Base-by-base conservation (phyloP, 345 rosid genomes). In the Turritis glabra region DNA sequence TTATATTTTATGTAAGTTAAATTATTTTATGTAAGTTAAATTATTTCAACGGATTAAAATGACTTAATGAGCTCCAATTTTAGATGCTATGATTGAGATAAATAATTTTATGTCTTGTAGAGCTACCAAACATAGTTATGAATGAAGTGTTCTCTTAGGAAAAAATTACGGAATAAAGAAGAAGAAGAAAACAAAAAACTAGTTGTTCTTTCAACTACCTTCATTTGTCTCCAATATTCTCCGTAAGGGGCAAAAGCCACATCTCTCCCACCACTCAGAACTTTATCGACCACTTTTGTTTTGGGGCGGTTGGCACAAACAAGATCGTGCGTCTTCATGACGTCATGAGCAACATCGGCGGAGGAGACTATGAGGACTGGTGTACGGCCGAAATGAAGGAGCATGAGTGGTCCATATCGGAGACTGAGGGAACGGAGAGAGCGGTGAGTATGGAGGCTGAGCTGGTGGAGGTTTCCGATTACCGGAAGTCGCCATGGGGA, bases 151-250 rank as follows among this genome's bases (percentile, higher is more conserved):
- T 30, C 3, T 11, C 22, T 8, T 11, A 11, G 29, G 29, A 12
- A 50, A 6, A 1, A 7, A 30, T 30, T 6, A 7, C 9, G 2
- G n/a, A n/a, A n/a, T 7, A 30, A 30, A 6, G 35, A 30, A 30
- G 7, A 1, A 30, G 1, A n/a, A 35, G 14, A 38, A 38, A 12
- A 12, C 3, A 11, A 0, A 14, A 54, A 3, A 52, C 5, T n/a
- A n/a, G 11, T 15, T 54, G 37, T 7, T 33, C 8, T 18, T 59
- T 37, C 0, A 44, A 25, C 0, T 64, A 66, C 71, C 71, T 78
- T 87, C 56, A 84, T 72, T 43, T 85, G 86, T 59, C 87, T 79
- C 95, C 95, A 87, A 52, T 87, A 84, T 61, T 89, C 89, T 11
- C 89, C 87, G 12, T 87, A 84, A 0, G 89, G 86, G 0, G 87